These are phyloP conservation scores for Elaeis oleifera DNA, from an alignment of 202 grass and related monocot species.

Conservation along the genomic window DNA sequence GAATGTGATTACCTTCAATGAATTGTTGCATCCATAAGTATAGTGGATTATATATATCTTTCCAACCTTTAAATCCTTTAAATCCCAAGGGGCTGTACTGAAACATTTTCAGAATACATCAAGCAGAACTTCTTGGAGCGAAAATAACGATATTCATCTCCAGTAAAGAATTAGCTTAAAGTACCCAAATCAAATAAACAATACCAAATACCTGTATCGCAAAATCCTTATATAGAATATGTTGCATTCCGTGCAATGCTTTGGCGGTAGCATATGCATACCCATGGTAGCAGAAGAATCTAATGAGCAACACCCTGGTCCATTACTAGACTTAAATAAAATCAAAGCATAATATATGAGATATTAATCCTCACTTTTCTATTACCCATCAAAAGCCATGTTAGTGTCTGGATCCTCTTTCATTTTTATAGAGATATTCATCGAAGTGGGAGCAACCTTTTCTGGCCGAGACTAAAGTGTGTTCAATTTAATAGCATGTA, in stretches of 20 bases:
- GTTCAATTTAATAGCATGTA: too few species aligned
- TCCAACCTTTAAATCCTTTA: constrained; percentile 43
- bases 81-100: constrained; percentile 87
- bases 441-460: constrained; percentile 96
- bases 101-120: background rate
- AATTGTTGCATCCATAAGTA: constrained; percentile 92
- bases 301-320: background rate
- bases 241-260: constrained; percentile 89
- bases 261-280: constrained; percentile 94
- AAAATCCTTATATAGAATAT: constrained; percentile 93
- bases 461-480: constrained; percentile 47
- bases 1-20: constrained; percentile 55
- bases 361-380: constrained; percentile 60
- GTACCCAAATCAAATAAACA: background rate
- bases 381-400: constrained; percentile 81
- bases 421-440: constrained; percentile 90
- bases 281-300: constrained; percentile 36
- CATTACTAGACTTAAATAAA: background rate
- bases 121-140: too few species aligned
- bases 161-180: too few species aligned
- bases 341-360: too few species aligned
- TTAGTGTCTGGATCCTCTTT: constrained; percentile 89
- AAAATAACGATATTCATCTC: too few species aligned
- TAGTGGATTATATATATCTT: constrained; percentile 82
- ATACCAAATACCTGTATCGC: constrained; percentile 63